Base-by-base conservation (phyloP, 1,284 basidiomycete genomes). In the Fistulina hepatica region DNA sequence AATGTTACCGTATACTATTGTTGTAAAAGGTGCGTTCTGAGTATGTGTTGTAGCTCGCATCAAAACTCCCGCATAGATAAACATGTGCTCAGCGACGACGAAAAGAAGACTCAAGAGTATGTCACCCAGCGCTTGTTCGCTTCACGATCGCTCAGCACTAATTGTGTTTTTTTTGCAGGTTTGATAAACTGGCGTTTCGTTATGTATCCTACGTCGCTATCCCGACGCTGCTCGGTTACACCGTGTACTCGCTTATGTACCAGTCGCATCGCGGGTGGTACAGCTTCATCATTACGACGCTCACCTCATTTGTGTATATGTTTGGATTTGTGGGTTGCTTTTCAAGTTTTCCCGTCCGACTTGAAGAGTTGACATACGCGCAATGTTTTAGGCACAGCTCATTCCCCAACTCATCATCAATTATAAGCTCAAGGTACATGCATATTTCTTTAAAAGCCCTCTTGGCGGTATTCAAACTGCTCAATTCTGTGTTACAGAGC, bases 101-200 rank as follows among this genome's bases (percentile, higher is more conserved):
- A 97, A 64, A 89, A 85, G 67, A 92, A 84, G 64, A 97, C 94
- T n/a, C 91, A 97, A 59, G 91, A 97, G 78, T 93, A 64, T 56
- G 81, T 57, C 4, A 6, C 19, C 16, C n/a, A n/a, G n/a, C n/a
- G n/a, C n/a, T 44, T 36, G n/a, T n/a, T n/a, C n/a, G n/a, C n/a
- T n/a, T n/a, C n/a, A n/a, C n/a, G n/a, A n/a, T n/a, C n/a, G n/a
- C n/a, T n/a, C n/a, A n/a, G n/a, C n/a, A n/a, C n/a, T n/a, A n/a
- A n/a, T 48, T 39, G 45, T n/a, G n/a, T n/a, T 39, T 28, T 31
- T 32, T 23, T 20, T 47, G 35, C 48, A 84, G 82, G 62, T 88
- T 80, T 53, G 88, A 93, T 65, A 73, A 73, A 48, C 66, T 91
- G 31, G 90, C 90, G 2, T 92, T 90, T 76, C 79, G 76, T 55